Conservation (phyloP, 2,329 filamentous ascomycete genomes). For the Escovopsis sp. region DNA sequence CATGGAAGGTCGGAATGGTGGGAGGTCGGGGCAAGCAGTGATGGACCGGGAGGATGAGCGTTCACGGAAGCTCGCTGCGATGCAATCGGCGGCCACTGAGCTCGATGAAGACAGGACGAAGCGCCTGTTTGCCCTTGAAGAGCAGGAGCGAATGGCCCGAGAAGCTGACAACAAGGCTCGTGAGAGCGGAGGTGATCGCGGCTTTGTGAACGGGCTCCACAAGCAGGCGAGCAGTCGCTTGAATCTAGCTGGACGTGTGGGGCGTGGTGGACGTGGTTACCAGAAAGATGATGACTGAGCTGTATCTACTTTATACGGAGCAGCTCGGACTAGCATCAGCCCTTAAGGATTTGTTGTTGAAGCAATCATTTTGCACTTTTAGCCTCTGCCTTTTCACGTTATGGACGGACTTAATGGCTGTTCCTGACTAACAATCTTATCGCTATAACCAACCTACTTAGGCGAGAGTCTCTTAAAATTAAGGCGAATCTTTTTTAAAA, state of each 20-base stretch:
- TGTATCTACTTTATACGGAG: too few species aligned
- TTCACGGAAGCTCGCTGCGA: conserved; percentile 54
- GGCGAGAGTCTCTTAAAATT: too few species aligned
- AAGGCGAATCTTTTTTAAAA: too few species aligned
- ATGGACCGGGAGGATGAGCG: conserved; percentile 36
- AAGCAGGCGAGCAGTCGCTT: conserved; percentile 36
- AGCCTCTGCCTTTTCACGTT: too few species aligned
- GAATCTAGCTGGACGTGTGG: conserved; percentile 37
- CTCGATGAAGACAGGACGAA: conserved; percentile 56
- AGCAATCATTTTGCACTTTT: too few species aligned
- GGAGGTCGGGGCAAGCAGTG: conserved; percentile 7
- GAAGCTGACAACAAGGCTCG: conserved; percentile 54
- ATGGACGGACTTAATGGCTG: too few species aligned
- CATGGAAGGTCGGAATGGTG: too few species aligned
- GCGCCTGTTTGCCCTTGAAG: conserved; percentile 51
- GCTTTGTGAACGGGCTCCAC: conserved; percentile 50
- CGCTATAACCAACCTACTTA: too few species aligned
- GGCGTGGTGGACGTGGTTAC: conserved; percentile 29
- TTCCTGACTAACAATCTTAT: too few species aligned
- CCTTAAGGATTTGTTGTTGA: too few species aligned
- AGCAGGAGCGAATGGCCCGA: conserved; percentile 46
- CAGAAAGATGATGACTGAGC: conserved; percentile 26
- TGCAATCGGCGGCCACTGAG: conserved; percentile 56
- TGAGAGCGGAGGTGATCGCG: conserved; percentile 46
- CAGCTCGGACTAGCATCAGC: too few species aligned